phyloP scores from a whole-genome alignment of 345 rosid genomes.

The Salix caprea region DNA sequence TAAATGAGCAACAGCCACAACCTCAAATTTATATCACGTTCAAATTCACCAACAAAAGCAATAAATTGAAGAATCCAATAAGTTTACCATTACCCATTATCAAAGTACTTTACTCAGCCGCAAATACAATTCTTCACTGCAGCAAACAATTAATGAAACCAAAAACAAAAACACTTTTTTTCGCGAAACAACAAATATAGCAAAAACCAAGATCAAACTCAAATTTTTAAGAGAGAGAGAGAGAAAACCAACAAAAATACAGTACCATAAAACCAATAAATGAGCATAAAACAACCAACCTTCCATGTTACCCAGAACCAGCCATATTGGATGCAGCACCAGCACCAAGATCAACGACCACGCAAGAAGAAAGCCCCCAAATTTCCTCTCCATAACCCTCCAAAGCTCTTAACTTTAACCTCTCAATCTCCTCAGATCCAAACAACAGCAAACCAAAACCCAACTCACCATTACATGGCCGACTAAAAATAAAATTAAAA shows the following conservation, averaged over 20 bases:
- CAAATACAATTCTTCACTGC: slow-evolving; percentile 3
- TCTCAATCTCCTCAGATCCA: slow-evolving; percentile 66
- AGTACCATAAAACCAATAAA: neutral
- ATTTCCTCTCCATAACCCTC: slow-evolving; percentile 38
- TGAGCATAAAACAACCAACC: slow-evolving; percentile 39
- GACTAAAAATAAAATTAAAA: slow-evolving; percentile 17
- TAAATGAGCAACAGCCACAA: neutral
- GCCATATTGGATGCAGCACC: slow-evolving; percentile 46
- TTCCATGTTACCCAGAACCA: slow-evolving; percentile 71
- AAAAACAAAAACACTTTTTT: neutral
- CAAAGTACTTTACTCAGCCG: neutral
- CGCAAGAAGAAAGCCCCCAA: slow-evolving; percentile 36
- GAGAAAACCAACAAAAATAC: neutral
- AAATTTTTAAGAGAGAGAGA: neutral
- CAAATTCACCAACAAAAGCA: neutral
- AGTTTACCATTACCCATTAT: neutral
- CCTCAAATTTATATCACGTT: neutral
- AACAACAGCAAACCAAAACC: slow-evolving; percentile 39
- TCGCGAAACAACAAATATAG: slow-evolving; percentile 8
- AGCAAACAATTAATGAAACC: neutral
- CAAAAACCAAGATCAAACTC: slow-evolving; percentile 1
- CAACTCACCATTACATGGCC: slow-evolving; percentile 41
- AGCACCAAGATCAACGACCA: slow-evolving; percentile 55
- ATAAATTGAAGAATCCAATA: slow-evolving; percentile 3
- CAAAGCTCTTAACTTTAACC: neutral